Evolutionary conservation across 805 yeast genomes (phyloP).

Genomic region (Metschnikowia noctiluminum): DNA sequence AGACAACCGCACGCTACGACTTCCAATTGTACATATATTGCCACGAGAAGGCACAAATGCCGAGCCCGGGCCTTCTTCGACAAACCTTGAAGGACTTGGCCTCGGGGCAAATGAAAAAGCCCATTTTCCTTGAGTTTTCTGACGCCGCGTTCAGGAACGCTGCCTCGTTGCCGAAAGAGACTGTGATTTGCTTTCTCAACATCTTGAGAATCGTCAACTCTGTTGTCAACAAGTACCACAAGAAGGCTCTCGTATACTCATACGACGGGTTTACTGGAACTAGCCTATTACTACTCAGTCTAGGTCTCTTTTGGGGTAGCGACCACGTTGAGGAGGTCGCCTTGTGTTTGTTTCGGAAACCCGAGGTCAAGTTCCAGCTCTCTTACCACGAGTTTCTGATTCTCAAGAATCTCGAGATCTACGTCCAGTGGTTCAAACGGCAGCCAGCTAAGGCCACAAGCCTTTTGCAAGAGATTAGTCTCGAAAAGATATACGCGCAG

Average conservation of each 20-base stretch:
- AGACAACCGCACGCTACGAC: conserved; percentile 4
- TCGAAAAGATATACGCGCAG: not conserved
- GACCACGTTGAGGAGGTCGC: conserved; percentile 26
- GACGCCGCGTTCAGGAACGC: conserved; percentile 24
- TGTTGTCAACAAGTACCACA: conserved; percentile 16
- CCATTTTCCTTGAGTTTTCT: conserved; percentile 33
- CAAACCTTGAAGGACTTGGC: conserved; percentile 12
- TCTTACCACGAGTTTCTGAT: conserved; percentile 29
- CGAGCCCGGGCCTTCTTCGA: conserved; percentile 13
- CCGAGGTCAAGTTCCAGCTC: conserved; percentile 26
- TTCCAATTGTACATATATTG: conserved; percentile 21
- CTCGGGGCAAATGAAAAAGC: conserved; percentile 2
- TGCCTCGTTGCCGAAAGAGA: conserved; percentile 22
- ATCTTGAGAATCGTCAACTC: conserved; percentile 27
- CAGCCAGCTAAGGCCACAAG: conserved; percentile 7
- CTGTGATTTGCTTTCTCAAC: conserved; percentile 28
- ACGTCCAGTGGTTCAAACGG: conserved; percentile 24
- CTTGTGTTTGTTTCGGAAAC: conserved; percentile 16
- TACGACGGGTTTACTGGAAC: conserved; percentile 40
- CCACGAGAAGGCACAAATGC: conserved; percentile 21
- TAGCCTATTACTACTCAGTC: conserved; percentile 22
- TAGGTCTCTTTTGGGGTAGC: conserved; percentile 16
- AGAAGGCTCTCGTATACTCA: conserved; percentile 29
- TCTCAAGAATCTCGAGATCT: conserved; percentile 29
- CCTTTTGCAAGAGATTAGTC: conserved; percentile 4